These are phyloP conservation scores for Trichosporon sp. DNA, from an alignment of 1,284 basidiomycete genomes.

Conservation along the genomic window DNA sequence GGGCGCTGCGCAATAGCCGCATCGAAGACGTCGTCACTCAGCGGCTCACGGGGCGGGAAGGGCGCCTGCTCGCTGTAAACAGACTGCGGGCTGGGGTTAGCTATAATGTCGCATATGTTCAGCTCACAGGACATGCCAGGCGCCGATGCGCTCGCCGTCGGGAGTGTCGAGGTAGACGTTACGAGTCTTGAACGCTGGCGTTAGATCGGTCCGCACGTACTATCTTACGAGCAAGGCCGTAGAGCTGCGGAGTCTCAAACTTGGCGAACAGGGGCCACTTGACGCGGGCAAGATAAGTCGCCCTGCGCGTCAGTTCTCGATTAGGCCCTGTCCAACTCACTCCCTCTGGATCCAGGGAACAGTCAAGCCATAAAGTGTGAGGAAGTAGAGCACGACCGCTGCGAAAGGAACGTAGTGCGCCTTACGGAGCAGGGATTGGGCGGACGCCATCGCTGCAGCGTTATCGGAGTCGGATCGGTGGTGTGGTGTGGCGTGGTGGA, in stretches of 20 bases:
- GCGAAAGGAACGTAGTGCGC: constrained; percentile 2
- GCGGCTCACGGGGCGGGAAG: constrained; percentile 21
- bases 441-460: constrained; percentile 1
- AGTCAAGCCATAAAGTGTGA: background rate
- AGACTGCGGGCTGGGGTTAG: constrained; percentile 25
- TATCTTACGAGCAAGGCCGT: constrained; percentile 72
- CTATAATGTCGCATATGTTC: background rate
- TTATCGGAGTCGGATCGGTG: no score
- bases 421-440: constrained; percentile 7
- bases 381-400: background rate
- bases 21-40: constrained; percentile 38
- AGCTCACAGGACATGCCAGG: constrained; percentile 74
- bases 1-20: constrained; percentile 59
- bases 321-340: background rate
- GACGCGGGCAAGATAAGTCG: constrained; percentile 61
- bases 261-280: constrained; percentile 60
- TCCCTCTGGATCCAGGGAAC: constrained; percentile 11
- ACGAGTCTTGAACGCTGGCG: constrained; percentile 66
- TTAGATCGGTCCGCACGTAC: background rate
- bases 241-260: constrained; percentile 64
- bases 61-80: constrained; percentile 15
- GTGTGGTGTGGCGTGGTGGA: background rate
- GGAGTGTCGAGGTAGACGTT: constrained; percentile 65
- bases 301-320: constrained; percentile 1
- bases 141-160: constrained; percentile 74